These are phyloP conservation scores for Ambrosia trifida DNA, from an alignment of 129 eudicot species.

Conservation along the genomic window DNA sequence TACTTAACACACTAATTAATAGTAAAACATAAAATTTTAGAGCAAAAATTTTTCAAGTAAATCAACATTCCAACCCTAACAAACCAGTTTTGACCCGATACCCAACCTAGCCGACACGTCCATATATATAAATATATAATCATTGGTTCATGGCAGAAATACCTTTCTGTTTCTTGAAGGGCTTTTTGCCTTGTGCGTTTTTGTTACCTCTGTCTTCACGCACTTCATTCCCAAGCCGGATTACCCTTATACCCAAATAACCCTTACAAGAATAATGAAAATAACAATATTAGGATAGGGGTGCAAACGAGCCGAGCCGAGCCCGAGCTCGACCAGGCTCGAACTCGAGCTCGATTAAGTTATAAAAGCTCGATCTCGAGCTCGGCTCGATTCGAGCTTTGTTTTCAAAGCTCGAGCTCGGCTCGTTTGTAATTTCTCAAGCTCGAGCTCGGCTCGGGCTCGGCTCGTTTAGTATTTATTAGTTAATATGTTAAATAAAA, in stretches of 20 bases:
- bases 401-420: too few relatives aligned
- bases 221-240: constrained; percentile 12
- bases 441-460: too few relatives aligned
- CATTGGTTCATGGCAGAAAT: background rate
- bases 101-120: background rate
- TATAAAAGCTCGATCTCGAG: too few relatives aligned
- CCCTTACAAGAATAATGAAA: background rate
- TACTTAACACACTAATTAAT: background rate
- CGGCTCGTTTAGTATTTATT: too few relatives aligned
- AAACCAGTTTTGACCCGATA: background rate
- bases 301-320: too few relatives aligned
- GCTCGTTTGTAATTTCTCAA: too few relatives aligned
- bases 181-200: constrained; percentile 31
- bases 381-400: too few relatives aligned
- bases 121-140: background rate
- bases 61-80: background rate
- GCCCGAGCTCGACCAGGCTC: too few relatives aligned
- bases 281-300: background rate
- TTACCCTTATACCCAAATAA: background rate
- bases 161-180: constrained; percentile 44
- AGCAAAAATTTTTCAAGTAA: background rate
- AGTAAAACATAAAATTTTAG: background rate
- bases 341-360: too few relatives aligned
- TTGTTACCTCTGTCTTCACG: constrained; percentile 29
- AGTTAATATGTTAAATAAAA: too few relatives aligned